A percentile compares a stretch with the other conserved stretches of the same genome.
Evolutionary conservation across 2,329 filamentous ascomycete species (phyloP).

Genomic region (Cercospora beticola): DNA sequence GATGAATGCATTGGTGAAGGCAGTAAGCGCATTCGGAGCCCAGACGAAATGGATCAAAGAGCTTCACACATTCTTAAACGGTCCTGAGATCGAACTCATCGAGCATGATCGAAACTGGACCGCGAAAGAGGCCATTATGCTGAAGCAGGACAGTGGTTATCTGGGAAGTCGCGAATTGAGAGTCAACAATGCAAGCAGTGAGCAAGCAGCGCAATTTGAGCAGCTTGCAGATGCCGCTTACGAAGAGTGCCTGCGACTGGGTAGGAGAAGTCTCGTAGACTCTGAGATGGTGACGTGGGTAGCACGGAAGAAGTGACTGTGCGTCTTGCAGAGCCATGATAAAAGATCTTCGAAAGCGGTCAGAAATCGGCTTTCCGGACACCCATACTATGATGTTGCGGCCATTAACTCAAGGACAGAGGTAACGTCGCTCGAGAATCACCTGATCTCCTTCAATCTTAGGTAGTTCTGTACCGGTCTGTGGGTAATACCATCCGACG

Average conservation of each 20-base stretch:
- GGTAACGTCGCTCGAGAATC: neutral
- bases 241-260: neutral
- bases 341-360: neutral
- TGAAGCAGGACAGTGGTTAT: conserved; percentile 1
- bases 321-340: neutral
- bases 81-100: neutral
- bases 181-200: neutral
- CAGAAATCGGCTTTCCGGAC: neutral
- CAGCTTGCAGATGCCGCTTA: neutral
- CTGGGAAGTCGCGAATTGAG: neutral
- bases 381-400: neutral
- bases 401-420: neutral
- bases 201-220: neutral
- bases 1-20: neutral
- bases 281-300: conserved; percentile 3
- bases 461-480: conserved; percentile 34
- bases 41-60: neutral
- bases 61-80: neutral
- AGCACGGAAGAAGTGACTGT: neutral
- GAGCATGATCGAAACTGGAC: neutral
- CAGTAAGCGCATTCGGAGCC: neutral
- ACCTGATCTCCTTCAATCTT: conserved; percentile 8
- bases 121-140: neutral
- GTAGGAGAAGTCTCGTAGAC: neutral
- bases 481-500: conserved; percentile 35